These are phyloP conservation scores for Taiozyma sp. DNA, from an alignment of 1,139 yeast genomes.

Conservation along the genomic window DNA sequence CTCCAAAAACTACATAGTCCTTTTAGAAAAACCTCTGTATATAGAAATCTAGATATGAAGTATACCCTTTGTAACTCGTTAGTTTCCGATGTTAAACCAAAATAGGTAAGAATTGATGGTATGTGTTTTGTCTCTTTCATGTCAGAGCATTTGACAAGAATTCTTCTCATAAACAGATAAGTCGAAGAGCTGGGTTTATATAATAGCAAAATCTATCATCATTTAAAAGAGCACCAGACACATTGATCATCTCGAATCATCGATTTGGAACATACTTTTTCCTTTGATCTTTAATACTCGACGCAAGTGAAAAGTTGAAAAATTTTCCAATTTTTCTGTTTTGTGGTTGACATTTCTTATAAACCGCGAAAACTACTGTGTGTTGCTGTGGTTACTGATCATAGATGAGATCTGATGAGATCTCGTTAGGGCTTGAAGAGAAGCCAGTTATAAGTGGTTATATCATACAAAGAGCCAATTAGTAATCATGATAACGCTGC, in stretches of 20 bases:
- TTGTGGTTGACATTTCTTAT: neutral
- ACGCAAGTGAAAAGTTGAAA: neutral
- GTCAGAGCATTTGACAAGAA: conserved; percentile 37
- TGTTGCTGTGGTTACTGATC: neutral
- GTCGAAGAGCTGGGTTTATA: conserved; percentile 53
- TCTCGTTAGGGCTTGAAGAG: neutral
- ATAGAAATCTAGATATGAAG: neutral
- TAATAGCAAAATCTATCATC: conserved; percentile 34
- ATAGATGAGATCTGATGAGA: neutral
- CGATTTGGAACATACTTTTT: neutral
- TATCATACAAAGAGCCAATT: too few relatives aligned
- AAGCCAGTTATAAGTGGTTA: too few relatives aligned
- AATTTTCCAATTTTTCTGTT: neutral
- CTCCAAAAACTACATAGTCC: neutral
- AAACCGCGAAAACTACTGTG: neutral
- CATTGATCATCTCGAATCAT: neutral
- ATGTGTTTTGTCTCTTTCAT: neutral
- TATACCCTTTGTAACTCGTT: neutral
- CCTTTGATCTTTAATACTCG: neutral
- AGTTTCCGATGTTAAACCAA: neutral
- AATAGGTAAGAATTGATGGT: neutral
- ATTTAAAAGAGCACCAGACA: conserved; percentile 23
- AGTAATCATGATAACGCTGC: too few relatives aligned
- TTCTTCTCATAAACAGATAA: conserved; percentile 33
- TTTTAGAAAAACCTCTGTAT: conserved; percentile 1